Evolutionary conservation across 176 grass and related monocot species (phyloP).

Genomic region (Ensete glaucum): DNA sequence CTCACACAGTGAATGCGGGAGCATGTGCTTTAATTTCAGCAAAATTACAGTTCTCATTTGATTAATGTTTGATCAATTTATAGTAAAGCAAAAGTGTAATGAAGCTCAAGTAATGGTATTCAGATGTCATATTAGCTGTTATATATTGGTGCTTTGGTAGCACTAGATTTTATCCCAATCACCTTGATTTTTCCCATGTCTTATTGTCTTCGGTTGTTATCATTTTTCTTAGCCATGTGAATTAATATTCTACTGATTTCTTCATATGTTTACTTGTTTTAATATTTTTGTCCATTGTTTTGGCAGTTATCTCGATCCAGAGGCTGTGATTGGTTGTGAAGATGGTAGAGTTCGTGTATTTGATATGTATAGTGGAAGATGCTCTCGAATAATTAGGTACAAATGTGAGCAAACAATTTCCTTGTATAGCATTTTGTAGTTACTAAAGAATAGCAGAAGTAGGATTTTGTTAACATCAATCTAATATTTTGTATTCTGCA

Average conservation of each 20-base stretch:
- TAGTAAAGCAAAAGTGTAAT: too few species aligned
- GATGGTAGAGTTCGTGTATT: constrained; percentile 82
- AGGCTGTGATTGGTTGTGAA: constrained; percentile 86
- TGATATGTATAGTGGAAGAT: constrained; percentile 94
- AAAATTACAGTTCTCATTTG: too few species aligned
- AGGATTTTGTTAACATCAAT: neutral
- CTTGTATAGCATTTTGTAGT: neutral
- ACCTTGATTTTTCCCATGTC: too few species aligned
- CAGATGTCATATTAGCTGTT: too few species aligned
- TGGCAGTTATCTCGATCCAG: constrained; percentile 67
- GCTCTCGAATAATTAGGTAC: constrained; percentile 70
- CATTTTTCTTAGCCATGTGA: neutral
- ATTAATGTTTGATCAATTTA: too few species aligned
- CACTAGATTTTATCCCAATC: too few species aligned
- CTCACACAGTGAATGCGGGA: too few species aligned
- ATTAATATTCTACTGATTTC: neutral
- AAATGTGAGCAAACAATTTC: neutral
- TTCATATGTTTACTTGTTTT: neutral
- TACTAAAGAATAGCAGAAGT: neutral
- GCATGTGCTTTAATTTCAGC: too few species aligned
- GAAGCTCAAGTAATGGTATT: too few species aligned
- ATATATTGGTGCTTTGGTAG: too few species aligned
- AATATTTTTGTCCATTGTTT: constrained; percentile 24
- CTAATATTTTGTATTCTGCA: neutral
- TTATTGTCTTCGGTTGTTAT: too few species aligned